Evolutionary conservation across 2,329 filamentous ascomycete genomes (phyloP).

Genomic region (Fusarium burgessii): DNA sequence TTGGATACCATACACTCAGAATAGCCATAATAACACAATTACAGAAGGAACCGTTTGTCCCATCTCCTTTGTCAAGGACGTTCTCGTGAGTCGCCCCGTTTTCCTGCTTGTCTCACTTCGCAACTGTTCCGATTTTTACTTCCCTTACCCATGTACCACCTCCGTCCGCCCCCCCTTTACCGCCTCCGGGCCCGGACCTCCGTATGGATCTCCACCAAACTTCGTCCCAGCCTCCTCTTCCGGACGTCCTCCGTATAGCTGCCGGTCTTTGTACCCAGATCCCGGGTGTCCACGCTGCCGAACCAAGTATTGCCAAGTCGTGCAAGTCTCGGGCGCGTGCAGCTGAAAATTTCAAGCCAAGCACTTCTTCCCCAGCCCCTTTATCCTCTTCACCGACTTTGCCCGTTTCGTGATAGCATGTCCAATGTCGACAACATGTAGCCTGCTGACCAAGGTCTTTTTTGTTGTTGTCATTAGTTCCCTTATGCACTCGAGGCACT

Average conservation of each 20-base stretch:
- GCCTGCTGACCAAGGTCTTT: conserved; percentile 31
- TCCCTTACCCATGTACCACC: conserved; percentile 23
- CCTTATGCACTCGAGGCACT: conserved; percentile 79
- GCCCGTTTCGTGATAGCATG: conserved; percentile 17
- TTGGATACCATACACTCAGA: conserved; percentile 19
- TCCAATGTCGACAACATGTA: conserved; percentile 30
- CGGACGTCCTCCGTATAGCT: conserved; percentile 31
- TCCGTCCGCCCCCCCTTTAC: conserved; percentile 29
- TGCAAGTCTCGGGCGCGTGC: conserved; percentile 38
- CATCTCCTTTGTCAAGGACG: conserved; percentile 86
- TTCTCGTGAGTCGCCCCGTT: conserved; percentile 71
- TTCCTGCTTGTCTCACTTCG: conserved; percentile 27
- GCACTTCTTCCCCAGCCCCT: conserved; percentile 26
- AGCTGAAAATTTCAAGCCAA: conserved; percentile 25
- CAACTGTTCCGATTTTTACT: conserved; percentile 34
- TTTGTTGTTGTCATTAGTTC: conserved; percentile 65
- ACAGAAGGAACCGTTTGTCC: conserved; percentile 85
- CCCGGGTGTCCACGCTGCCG: conserved; percentile 25
- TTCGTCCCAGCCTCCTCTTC: conserved; percentile 37
- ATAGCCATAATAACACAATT: conserved; percentile 41
- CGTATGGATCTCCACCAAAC: conserved; percentile 32
- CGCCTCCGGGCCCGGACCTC: conserved; percentile 39
- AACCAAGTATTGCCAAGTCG: conserved; percentile 37
- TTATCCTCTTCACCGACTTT: conserved; percentile 45
- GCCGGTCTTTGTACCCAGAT: conserved; percentile 30